phyloP scores from a whole-genome alignment of 2,329 filamentous ascomycete species.

The Cladosporium cucumerinum region DNA sequence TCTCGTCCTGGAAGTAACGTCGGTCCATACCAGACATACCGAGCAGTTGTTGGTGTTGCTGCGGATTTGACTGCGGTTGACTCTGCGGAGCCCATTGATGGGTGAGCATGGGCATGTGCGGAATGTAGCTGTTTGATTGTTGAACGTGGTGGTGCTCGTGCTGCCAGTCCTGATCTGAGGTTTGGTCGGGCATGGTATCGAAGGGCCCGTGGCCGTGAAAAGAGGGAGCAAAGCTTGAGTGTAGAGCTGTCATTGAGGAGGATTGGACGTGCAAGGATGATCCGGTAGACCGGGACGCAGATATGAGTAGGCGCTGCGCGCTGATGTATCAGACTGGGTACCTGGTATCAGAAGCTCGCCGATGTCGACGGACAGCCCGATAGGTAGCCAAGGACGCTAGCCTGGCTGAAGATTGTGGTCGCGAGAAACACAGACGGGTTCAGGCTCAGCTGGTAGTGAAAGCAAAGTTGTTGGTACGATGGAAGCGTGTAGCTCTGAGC shows the following conservation, averaged over 20 bases:
- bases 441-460: conserved; percentile 7
- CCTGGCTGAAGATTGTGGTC: not conserved
- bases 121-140: conserved; percentile 13
- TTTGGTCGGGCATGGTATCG: conserved; percentile 18
- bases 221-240: conserved; percentile 16
- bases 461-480: not conserved
- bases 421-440: conserved; percentile 1
- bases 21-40: conserved; percentile 30
- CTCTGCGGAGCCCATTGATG: conserved; percentile 17
- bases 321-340: conserved; percentile 13
- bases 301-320: conserved; percentile 13
- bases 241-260: conserved; percentile 20
- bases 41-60: conserved; percentile 22
- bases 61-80: conserved; percentile 6
- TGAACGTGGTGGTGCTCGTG: conserved; percentile 15
- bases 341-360: conserved; percentile 5
- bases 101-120: conserved; percentile 17
- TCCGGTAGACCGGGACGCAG: conserved; percentile 13
- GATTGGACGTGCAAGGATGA: conserved; percentile 12
- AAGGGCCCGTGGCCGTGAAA: conserved; percentile 12
- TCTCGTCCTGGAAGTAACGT: conserved; percentile 27
- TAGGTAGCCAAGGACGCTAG: not conserved
- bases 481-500: conserved; percentile 1
- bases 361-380: conserved; percentile 7
- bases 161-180: conserved; percentile 18